Base-by-base conservation (phyloP, 768 basidiomycete genomes). In the Lactarius hatsudake region DNA sequence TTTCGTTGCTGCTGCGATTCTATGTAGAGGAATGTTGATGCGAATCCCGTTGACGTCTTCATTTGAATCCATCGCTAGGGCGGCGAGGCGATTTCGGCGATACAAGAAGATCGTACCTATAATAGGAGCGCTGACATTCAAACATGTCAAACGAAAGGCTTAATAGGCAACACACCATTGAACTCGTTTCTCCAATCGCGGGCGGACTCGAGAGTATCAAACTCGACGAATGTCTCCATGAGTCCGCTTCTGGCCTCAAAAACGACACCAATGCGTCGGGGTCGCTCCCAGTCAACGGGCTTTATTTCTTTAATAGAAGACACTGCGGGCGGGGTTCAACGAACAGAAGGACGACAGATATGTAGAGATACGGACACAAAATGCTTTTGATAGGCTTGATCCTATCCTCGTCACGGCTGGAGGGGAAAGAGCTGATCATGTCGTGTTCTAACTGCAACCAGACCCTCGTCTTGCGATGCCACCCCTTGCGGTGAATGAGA, bases 391-490 rank as follows among this genome's bases (percentile, higher is more conserved):
- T 59, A 12, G 88, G 88, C n/a, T 82, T 78, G 8, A 84, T 81
- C 51, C 79, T 79, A 45, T 84, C 85, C 63, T 81, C 79, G 8
- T 86, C 84, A 18, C 80, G 81, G 60, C 83, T 82, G 26, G 84
- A 85, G 0, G 82, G 78, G 70, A 83, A 88, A 1, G 80, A 78
- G 65, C 85, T 84, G 38, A 87, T 64, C 83, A 87, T 86, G 65
- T 88, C 87, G 51, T 81, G 78, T 0, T 81, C 82, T 20, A 90
- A 75, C 71, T 88, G 87, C 73, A 88, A 68, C 88, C 88, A 88
- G 5, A 88, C 76, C 30, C 85, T 80, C 32, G 76, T 77, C 65
- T 83, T 82, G 20, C 78, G 70, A 61, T 79, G 82, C 72, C 78
- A 78, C 56, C 81, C 82, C 61, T 77, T 78, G 13, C 80, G 76